Conservation (phyloP, 345 rosid genomes). For the Arabis alpina region DNA sequence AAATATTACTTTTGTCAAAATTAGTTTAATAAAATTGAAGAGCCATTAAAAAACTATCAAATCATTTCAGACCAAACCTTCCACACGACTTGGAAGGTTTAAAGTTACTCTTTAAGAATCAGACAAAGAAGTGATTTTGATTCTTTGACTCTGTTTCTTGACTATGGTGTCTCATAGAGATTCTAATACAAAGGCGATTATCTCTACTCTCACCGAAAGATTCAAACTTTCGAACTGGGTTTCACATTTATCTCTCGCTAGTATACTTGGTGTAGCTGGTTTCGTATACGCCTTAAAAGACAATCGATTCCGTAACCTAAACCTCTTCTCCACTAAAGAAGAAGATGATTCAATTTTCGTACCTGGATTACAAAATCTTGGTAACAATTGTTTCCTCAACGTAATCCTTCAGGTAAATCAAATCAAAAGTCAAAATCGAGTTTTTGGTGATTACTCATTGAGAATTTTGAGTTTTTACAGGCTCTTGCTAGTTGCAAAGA, state of each 20-base stretch:
- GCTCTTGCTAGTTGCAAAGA: constrained; percentile 78
- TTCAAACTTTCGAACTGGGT: constrained; percentile 39
- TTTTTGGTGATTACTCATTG: too few relatives aligned
- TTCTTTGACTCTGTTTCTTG: background rate
- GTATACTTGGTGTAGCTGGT: constrained; percentile 60
- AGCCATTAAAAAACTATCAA: too few relatives aligned
- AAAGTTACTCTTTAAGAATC: background rate
- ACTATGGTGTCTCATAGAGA: constrained; percentile 21
- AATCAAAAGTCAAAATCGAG: too few relatives aligned
- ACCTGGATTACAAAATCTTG: constrained; percentile 84
- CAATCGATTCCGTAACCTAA: constrained; percentile 42
- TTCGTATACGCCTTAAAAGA: constrained; percentile 55
- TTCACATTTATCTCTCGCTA: constrained; percentile 53
- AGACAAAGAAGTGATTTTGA: background rate
- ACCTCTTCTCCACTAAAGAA: constrained; percentile 41
- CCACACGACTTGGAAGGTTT: background rate
- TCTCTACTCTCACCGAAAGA: constrained; percentile 12
- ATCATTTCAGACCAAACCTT: too few relatives aligned
- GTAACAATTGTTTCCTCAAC: constrained; percentile 85
- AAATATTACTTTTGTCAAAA: too few relatives aligned
- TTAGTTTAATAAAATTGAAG: too few relatives aligned
- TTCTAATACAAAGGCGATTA: constrained; percentile 33
- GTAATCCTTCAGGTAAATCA: constrained; percentile 74
- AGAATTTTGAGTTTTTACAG: constrained; percentile 45
- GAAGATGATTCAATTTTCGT: constrained; percentile 44